phyloP scores from a whole-genome alignment of 257 asterid species.

The Salvia hispanica region DNA sequence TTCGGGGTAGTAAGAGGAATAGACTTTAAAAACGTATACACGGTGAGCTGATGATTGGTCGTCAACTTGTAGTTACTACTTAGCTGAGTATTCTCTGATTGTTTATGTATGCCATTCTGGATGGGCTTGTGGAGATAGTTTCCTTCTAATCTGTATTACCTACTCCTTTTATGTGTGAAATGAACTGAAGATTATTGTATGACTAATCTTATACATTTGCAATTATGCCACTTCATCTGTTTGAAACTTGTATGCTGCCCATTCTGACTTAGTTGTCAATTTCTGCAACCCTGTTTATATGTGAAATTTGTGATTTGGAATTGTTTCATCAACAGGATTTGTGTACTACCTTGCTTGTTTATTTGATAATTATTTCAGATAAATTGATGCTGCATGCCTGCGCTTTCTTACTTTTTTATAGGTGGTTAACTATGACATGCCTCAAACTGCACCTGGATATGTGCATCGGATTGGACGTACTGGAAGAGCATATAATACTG shows the following conservation, averaged over 20 bases:
- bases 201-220: background rate
- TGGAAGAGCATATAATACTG: conserved; percentile 92
- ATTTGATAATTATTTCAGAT: background rate
- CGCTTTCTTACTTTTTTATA: conserved; percentile 33
- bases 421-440: conserved; percentile 95
- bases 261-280: background rate
- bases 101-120: background rate
- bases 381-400: conserved; percentile 6
- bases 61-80: background rate
- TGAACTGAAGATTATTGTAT: background rate
- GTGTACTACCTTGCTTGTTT: background rate
- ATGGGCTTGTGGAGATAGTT: background rate
- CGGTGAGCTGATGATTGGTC: conserved; percentile 50
- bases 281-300: conserved; percentile 17
- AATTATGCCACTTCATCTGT: background rate
- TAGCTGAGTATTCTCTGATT: conserved; percentile 15
- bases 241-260: background rate
- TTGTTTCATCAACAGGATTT: background rate
- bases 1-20: conserved; percentile 98
- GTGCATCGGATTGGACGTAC: conserved; percentile 98
- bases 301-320: background rate
- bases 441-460: conserved; percentile 78
- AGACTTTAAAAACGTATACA: conserved; percentile 91
- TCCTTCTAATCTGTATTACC: background rate
- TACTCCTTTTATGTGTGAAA: background rate